Conservation (phyloP, 2,329 filamentous ascomycete species). For the Orbilia oligospora region DNA sequence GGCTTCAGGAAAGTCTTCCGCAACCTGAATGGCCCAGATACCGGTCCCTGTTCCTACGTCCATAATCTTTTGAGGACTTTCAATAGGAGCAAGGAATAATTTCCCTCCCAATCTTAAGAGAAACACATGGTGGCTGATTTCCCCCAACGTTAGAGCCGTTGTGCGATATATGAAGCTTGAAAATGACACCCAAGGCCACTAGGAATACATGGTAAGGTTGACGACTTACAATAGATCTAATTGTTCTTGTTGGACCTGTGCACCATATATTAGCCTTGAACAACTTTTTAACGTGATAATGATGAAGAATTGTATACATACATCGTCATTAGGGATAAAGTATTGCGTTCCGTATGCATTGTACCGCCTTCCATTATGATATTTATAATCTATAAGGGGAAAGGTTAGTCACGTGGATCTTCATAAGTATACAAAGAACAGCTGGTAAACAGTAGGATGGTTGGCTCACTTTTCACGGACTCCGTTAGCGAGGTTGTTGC, state of each 20-base stretch:
- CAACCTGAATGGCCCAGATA: slow-evolving; percentile 72
- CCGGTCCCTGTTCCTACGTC: slow-evolving; percentile 72
- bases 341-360: slow-evolving; percentile 70
- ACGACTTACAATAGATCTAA: slow-evolving; percentile 54
- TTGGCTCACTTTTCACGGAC: slow-evolving; percentile 48
- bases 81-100: slow-evolving; percentile 69
- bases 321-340: slow-evolving; percentile 72
- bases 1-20: slow-evolving; percentile 62
- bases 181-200: background rate
- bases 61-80: slow-evolving; percentile 68
- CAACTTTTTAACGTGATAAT: background rate
- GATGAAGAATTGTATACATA: slow-evolving; percentile 6
- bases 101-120: slow-evolving; percentile 69
- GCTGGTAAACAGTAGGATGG: background rate
- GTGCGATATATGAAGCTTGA: background rate
- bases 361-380: slow-evolving; percentile 68
- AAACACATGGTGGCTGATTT: slow-evolving; percentile 68
- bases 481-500: slow-evolving; percentile 54
- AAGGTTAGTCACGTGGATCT: slow-evolving; percentile 5
- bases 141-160: background rate
- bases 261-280: background rate
- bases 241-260: slow-evolving; percentile 59
- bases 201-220: background rate
- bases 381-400: slow-evolving; percentile 46
- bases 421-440: background rate